Evolutionary conservation across 805 yeast species (phyloP), one percentile per base, ranked within the genome.

Genomic region (Saccharomycodes ludwigii): DNA sequence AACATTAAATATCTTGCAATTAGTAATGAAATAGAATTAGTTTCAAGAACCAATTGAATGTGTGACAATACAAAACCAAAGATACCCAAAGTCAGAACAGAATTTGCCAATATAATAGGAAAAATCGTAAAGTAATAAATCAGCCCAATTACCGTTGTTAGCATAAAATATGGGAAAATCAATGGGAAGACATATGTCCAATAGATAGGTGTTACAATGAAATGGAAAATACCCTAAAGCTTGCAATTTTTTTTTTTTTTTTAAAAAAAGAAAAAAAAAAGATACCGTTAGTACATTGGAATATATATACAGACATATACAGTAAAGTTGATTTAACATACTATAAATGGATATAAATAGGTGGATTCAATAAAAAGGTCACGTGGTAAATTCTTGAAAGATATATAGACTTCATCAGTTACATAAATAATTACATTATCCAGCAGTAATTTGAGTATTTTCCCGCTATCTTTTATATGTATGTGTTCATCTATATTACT

Each of bases 31-130:
- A 52, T 23, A 4, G 50, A 40, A 35, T 47, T 50, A 1, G 54
- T 42, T 23, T 49, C 47, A 12, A 53, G 18, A 4, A 53, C 8
- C 48, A 55, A 50, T 31, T 56, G 56, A 5, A 51, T 31, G 22
- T 48, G 49, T 10, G 46, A 53, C 17, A 52, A 31, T 2, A 48
- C 23, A 10, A 49, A 28, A 6, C 61, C 59, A 27, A 53, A 23
- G 5, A 59, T 57, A 1, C 61, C 60, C 21, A 53, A 31, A 5
- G 50, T 25, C 8, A 52, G 13, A 5, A 46, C 27, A 2, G 47
- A 40, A 45, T 47, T 46, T 4, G 44, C 33, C n/a, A 44, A 27
- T 8, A 48, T 27, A 3, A 47, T 27, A 2, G 61, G 59, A 16
- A 54, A 34, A 2, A 53, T 16, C 3, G 44, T n/a, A 6, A 48